Base-by-base conservation (phyloP, 306 rosid species). In the Acacia confusa region DNA sequence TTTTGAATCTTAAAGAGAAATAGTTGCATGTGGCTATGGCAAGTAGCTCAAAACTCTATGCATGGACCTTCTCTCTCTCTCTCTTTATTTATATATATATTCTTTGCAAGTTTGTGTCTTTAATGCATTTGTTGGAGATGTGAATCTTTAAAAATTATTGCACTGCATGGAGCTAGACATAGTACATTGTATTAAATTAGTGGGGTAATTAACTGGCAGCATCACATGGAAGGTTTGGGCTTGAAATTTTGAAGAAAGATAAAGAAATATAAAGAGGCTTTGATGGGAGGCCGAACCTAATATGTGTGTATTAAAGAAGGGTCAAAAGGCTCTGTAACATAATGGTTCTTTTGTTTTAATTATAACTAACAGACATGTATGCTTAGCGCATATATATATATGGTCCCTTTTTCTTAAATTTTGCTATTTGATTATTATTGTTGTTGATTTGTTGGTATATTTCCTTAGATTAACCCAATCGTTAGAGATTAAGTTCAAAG, bases 31-130 rank as follows among this genome's bases (percentile, higher is more conserved):
- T 92, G 94, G 85, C 64, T 22, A 80, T 82, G 96, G 76, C 52
- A 43, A 82, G 79, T 58, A 90, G 91, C 92, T 87, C 97, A 78
- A 19, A 87, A 86, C 92, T 88, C 93, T 69, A 92, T 82, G 93
- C 87, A 75, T 88, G 77, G 82, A 84, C 82, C 82, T 87, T 8
- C 34, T 61, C 36, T 25, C 34, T 60, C 66, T 60, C 28, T 55
- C 10, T 19, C 0, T 55, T 0, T 20, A 20, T 6, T 7, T 53
- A 20, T 52, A 15, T 47, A 15, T 47, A 52, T 52, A 52, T n/a
- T 53, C 4, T 20, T 8, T 44, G 13, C 2, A 43, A 40, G 44
- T 41, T 57, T 57, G 28, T 24, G 24, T 58, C 15, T 24, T 13
- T 17, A 24, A 60, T 24, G 64, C 77, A 27, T 80, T 72, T 77